These are phyloP conservation scores for Tephrocybe sp. DNA, from an alignment of 768 basidiomycete genomes.

Conservation along the genomic window DNA sequence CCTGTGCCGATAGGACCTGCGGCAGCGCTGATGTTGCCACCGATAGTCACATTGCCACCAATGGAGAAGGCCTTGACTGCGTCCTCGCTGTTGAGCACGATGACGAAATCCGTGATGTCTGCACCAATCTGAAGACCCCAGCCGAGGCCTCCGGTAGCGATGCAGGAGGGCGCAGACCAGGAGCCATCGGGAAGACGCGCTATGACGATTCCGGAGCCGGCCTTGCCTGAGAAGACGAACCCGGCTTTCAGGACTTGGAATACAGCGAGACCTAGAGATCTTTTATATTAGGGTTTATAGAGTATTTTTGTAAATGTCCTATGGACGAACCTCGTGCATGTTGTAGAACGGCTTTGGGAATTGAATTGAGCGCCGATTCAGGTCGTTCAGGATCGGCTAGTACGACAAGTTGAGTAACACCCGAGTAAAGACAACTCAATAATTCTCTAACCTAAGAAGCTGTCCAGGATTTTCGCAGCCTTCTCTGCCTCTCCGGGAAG, in stretches of 20 bases:
- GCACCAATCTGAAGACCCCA: conserved; percentile 97
- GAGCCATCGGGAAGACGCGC: conserved; percentile 92
- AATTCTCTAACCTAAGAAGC: conserved; percentile 74
- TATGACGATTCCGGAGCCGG: conserved; percentile 91
- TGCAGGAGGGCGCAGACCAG: conserved; percentile 96
- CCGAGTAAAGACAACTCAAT: background rate
- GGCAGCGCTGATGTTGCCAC: conserved; percentile 81
- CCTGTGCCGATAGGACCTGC: conserved; percentile 96
- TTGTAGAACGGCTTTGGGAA: conserved; percentile 91
- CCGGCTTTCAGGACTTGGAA: conserved; percentile 95
- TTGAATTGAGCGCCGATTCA: conserved; percentile 87
- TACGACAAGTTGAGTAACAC: conserved; percentile 5
- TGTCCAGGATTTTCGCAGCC: conserved; percentile 86
- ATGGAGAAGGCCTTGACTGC: conserved; percentile 94
- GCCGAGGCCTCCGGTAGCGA: conserved; percentile 92
- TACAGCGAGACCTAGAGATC: conserved; percentile 75
- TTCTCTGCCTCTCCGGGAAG: conserved; percentile 94
- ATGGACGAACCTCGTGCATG: conserved; percentile 79
- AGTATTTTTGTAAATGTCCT: background rate
- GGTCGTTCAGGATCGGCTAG: conserved; percentile 86
- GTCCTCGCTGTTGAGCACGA: conserved; percentile 96
- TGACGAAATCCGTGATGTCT: conserved; percentile 93
- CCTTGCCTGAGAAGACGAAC: conserved; percentile 94
- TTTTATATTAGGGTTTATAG: background rate
- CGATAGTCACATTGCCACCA: conserved; percentile 95